Evolutionary conservation across 371 early-diverging fungal species (phyloP).

Genomic region (Lichtheimia ornata): DNA sequence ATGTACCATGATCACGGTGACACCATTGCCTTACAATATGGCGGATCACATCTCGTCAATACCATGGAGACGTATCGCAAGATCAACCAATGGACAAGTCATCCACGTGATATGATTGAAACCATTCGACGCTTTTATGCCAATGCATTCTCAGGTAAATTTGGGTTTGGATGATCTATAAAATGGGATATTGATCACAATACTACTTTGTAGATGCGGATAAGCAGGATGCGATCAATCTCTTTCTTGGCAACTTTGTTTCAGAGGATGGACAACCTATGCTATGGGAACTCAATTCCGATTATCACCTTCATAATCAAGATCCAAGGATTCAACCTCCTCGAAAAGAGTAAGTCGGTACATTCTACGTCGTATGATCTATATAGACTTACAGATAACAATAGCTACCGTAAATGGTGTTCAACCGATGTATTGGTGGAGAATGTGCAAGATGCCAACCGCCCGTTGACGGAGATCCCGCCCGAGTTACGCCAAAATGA

Average conservation of each 20-base stretch:
- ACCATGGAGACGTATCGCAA: conserved; percentile 97
- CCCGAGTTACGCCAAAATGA: conserved; percentile 27
- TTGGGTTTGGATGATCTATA: neutral
- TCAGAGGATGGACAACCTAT: conserved; percentile 58
- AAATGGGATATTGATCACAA: neutral
- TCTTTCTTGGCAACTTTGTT: conserved; percentile 85
- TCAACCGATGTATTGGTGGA: conserved; percentile 43
- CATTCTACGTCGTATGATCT: too few species aligned
- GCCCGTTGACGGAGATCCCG: conserved; percentile 29
- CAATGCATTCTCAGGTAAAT: conserved; percentile 87
- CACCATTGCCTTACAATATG: conserved; percentile 98
- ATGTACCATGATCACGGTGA: conserved; percentile 99
- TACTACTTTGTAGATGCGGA: conserved; percentile 76
- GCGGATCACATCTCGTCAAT: conserved; percentile 97
- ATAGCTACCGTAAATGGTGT: conserved; percentile 69
- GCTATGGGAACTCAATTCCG: conserved; percentile 85
- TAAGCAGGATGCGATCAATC: conserved; percentile 94
- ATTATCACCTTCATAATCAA: conserved; percentile 81
- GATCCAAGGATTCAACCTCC: conserved; percentile 52
- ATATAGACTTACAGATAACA: too few species aligned
- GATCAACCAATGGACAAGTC: conserved; percentile 91
- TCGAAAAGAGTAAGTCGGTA: conserved; percentile 44
- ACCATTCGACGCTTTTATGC: conserved; percentile 89
- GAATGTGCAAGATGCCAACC: conserved; percentile 26
- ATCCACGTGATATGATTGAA: conserved; percentile 95